Conservation (phyloP, 163 green algal species). For the Chlamydomonas reinhardtii region DNA sequence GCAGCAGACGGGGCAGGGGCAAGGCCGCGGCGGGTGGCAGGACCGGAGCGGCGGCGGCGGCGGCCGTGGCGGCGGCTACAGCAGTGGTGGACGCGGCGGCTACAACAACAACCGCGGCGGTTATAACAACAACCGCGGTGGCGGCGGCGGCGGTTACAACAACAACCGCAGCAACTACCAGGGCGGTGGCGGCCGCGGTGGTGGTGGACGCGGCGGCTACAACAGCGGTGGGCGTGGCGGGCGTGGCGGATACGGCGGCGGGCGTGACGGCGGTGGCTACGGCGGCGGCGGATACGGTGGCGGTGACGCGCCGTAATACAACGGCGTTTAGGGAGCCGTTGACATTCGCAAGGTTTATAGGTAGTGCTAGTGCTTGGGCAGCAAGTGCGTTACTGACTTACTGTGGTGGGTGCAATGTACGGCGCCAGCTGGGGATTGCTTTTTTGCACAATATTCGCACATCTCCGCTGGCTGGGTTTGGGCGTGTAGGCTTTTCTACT, state of each 20-base stretch:
- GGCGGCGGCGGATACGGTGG: slow-evolving; percentile 3
- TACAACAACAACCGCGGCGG: too few species aligned
- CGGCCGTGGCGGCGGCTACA: too few species aligned
- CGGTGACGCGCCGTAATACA: neutral
- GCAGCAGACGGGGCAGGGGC: neutral
- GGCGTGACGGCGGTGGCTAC: neutral
- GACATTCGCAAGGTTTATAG: neutral
- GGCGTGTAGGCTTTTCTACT: too few species aligned
- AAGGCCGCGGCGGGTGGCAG: neutral
- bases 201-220: slow-evolving; percentile 4
- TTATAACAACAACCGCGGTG: too few species aligned
- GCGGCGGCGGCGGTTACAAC: too few species aligned
- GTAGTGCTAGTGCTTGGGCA: too few species aligned
- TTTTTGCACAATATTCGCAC: too few species aligned
- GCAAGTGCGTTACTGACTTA: too few species aligned
- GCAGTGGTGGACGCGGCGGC: too few species aligned
- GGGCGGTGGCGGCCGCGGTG: neutral
- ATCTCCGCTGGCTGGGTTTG: too few species aligned
- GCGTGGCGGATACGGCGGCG: neutral
- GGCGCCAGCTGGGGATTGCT: neutral
- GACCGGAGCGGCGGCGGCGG: neutral
- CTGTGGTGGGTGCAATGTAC: too few species aligned
- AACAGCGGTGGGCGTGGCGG: neutral
- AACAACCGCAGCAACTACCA: neutral
- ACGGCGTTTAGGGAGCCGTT: neutral